A percentile compares a stretch with the other conserved stretches of the same genome.
phyloP scores from a whole-genome alignment of 345 rosid species.

The Gossypium australe region DNA sequence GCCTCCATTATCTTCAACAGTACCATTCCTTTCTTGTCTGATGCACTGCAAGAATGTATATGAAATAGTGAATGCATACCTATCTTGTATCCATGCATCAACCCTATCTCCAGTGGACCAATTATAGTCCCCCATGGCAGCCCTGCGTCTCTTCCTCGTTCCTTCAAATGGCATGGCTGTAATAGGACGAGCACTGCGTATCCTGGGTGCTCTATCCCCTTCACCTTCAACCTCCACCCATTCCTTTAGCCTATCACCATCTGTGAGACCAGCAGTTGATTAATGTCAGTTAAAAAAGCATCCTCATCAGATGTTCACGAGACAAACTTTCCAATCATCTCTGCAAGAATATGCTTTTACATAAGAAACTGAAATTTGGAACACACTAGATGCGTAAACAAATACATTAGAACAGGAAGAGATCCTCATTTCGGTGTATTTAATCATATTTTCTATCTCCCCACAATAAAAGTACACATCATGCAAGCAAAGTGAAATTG shows the following conservation, averaged over 20 bases:
- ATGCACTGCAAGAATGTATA: conserved; percentile 1
- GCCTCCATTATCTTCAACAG: neutral
- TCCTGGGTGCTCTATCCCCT: conserved; percentile 52
- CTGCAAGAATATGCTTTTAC: neutral
- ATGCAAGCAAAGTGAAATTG: neutral
- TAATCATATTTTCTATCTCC: neutral
- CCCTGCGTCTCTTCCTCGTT: conserved; percentile 91
- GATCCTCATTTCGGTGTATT: neutral
- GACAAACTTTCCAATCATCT: neutral
- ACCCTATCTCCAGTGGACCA: conserved; percentile 94
- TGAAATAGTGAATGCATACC: conserved; percentile 35
- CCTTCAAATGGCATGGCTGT: conserved; percentile 74
- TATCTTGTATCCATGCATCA: conserved; percentile 75
- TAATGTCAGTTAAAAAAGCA: neutral
- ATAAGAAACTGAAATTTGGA: neutral
- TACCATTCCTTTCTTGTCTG: neutral
- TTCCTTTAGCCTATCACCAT: conserved; percentile 70
- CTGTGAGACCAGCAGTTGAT: conserved; percentile 27
- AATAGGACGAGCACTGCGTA: conserved; percentile 70
- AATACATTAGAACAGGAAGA: neutral
- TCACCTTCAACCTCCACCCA: conserved; percentile 70
- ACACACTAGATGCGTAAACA: neutral
- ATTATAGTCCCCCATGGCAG: conserved; percentile 57
- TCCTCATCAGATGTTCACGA: neutral
- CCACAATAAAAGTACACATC: neutral